Conservation (phyloP, 2,329 filamentous ascomycete species). For the Alternaria infectoria region DNA sequence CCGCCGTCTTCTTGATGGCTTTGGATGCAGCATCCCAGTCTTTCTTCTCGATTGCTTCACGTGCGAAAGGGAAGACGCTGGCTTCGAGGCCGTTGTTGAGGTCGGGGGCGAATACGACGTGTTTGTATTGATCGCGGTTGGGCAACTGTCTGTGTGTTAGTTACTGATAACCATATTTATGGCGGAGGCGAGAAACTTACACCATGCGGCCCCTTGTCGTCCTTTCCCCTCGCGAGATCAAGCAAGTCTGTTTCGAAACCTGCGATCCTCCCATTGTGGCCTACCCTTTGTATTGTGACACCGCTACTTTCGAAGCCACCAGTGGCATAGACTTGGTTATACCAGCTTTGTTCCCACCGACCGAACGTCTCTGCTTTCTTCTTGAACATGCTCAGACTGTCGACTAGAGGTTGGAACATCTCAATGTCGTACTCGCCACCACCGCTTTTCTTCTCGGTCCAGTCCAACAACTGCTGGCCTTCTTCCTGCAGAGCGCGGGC, state of each 20-base stretch:
- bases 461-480: constrained; percentile 71
- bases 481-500: constrained; percentile 69
- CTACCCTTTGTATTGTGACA: constrained; percentile 70
- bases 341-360: constrained; percentile 79
- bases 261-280: constrained; percentile 80
- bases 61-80: constrained; percentile 80
- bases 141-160: constrained; percentile 59
- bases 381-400: constrained; percentile 68
- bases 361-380: constrained; percentile 69
- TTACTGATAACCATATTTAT: neutral
- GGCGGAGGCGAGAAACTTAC: constrained; percentile 60
- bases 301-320: constrained; percentile 78
- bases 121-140: constrained; percentile 91
- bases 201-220: constrained; percentile 56
- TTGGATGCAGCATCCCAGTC: constrained; percentile 73
- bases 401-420: constrained; percentile 63
- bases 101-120: constrained; percentile 86
- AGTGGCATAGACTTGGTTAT: constrained; percentile 70
- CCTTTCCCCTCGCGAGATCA: constrained; percentile 69
- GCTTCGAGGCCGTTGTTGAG: constrained; percentile 72
- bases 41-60: constrained; percentile 75
- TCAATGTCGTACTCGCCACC: constrained; percentile 52
- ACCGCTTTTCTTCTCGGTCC: constrained; percentile 59
- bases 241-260: constrained; percentile 83
- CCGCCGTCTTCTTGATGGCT: constrained; percentile 74